These are phyloP conservation scores for Pachysandra terminalis DNA, from an alignment of 164 flowering plant species.

Conservation along the genomic window DNA sequence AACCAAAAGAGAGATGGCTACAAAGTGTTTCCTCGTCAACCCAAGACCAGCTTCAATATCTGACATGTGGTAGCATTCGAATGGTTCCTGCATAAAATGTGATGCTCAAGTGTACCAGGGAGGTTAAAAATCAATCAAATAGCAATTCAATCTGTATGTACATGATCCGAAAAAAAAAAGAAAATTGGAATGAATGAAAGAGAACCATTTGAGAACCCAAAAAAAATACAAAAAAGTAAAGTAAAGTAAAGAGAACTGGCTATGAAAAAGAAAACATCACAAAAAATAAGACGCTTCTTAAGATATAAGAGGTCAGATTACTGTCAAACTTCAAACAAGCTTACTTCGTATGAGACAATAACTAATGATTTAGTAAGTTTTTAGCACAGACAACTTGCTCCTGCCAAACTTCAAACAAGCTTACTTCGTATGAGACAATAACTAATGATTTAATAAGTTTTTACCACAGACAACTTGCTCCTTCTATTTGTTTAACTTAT, in stretches of 20 bases:
- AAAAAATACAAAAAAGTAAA: not conserved
- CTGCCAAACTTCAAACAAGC: too few relatives aligned
- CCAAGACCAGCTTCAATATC: slow-evolving; percentile 91
- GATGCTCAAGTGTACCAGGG: slow-evolving; percentile 15
- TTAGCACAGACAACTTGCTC: too few relatives aligned
- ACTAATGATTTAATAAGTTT: not conserved
- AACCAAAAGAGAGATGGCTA: slow-evolving; percentile 85
- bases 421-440: too few relatives aligned
- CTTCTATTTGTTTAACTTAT: too few relatives aligned
- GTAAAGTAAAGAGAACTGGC: not conserved
- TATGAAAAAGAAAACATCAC: too few relatives aligned
- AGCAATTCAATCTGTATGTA: slow-evolving; percentile 2
- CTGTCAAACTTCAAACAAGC: not conserved
- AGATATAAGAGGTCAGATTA: not conserved
- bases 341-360: not conserved
- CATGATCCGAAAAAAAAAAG: not conserved
- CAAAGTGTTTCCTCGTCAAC: slow-evolving; percentile 71
- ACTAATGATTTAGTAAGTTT: too few relatives aligned
- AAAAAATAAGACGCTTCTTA: not conserved
- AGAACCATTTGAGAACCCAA: not conserved
- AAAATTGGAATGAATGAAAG: slow-evolving; percentile 2
- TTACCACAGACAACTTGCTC: not conserved
- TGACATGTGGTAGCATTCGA: slow-evolving; percentile 82
- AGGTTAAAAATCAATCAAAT: slow-evolving; percentile 8
- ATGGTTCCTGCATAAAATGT: slow-evolving; percentile 66